These are phyloP conservation scores for Golubevia pallescens DNA, from an alignment of 1,284 basidiomycete genomes.

Conservation along the genomic window DNA sequence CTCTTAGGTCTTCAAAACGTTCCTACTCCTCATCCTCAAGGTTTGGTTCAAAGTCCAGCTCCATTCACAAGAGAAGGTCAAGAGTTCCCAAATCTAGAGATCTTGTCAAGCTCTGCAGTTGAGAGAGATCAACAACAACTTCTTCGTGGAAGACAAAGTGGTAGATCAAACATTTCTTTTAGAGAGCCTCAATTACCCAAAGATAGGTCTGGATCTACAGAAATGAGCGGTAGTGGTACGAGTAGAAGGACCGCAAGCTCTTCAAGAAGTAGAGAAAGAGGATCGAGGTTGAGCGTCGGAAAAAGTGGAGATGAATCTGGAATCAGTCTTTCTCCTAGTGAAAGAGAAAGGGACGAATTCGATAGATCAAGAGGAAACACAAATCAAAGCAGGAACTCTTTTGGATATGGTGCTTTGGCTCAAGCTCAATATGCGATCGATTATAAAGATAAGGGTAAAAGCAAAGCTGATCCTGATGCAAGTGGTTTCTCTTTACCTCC, in stretches of 20 bases:
- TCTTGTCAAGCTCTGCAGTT: not conserved
- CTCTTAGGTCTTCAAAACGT: not conserved
- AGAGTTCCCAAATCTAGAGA: not conserved
- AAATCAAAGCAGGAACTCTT: conserved; percentile 3
- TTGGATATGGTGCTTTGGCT: conserved; percentile 42
- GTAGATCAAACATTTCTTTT: too few species aligned
- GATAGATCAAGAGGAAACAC: not conserved
- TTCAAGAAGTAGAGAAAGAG: conserved; percentile 10
- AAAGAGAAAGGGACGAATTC: not conserved
- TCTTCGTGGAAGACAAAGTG: too few species aligned
- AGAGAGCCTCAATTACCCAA: too few species aligned
- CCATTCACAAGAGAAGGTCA: not conserved
- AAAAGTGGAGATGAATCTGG: conserved; percentile 9
- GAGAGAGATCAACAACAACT: too few species aligned
- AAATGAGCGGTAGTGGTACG: not conserved
- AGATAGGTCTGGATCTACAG: too few species aligned
- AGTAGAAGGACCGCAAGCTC: not conserved
- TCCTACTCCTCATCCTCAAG: not conserved
- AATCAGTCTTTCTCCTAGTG: conserved; percentile 9
- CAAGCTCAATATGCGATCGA: conserved; percentile 19
- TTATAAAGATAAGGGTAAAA: not conserved
- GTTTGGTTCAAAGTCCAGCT: not conserved
- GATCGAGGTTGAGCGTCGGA: conserved; percentile 1
- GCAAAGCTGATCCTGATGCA: not conserved
- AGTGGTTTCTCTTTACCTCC: not conserved